These are phyloP conservation scores for Stereum hirsutum DNA, from an alignment of 1,284 basidiomycete species.

Conservation along the genomic window DNA sequence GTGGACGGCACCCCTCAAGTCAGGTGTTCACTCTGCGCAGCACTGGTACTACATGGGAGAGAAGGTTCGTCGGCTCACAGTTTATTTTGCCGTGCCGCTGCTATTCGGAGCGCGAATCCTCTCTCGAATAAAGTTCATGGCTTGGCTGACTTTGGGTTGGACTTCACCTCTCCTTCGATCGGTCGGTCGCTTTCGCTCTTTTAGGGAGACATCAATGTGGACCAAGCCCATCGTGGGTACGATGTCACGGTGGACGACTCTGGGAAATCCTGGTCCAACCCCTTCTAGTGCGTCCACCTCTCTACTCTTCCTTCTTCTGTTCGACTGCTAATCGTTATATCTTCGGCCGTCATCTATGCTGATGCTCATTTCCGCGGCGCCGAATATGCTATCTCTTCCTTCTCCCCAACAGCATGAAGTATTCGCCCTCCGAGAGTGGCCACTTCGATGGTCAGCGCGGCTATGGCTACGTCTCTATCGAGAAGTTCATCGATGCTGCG, in stretches of 20 bases:
- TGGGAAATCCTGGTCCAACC: constrained; percentile 80
- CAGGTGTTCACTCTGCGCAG: constrained; percentile 80
- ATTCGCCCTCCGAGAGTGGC: constrained; percentile 84
- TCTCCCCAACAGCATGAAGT: constrained; percentile 89
- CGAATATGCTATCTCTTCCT: too few relatives aligned
- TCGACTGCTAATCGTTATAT: too few relatives aligned
- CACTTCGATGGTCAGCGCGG: constrained; percentile 91
- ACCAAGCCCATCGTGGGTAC: constrained; percentile 91
- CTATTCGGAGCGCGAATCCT: too few relatives aligned
- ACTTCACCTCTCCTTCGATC: too few relatives aligned
- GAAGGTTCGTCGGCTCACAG: constrained; percentile 42
- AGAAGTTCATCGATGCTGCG: constrained; percentile 83
- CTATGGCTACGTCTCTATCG: constrained; percentile 86
- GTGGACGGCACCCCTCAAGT: constrained; percentile 76
- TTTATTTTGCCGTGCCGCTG: background rate
- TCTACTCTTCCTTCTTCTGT: constrained; percentile 1
- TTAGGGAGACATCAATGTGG: constrained; percentile 83
- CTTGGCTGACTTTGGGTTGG: too few relatives aligned
- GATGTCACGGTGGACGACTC: constrained; percentile 78
- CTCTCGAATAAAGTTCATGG: too few relatives aligned
- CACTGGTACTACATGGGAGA: constrained; percentile 93
- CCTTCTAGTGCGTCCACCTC: constrained; percentile 68
- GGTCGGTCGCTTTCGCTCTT: constrained; percentile 9
- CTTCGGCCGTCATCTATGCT: background rate
- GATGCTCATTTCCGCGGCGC: background rate